These are phyloP conservation scores for Suillus bovinus DNA, from an alignment of 768 basidiomycete genomes.

Conservation along the genomic window DNA sequence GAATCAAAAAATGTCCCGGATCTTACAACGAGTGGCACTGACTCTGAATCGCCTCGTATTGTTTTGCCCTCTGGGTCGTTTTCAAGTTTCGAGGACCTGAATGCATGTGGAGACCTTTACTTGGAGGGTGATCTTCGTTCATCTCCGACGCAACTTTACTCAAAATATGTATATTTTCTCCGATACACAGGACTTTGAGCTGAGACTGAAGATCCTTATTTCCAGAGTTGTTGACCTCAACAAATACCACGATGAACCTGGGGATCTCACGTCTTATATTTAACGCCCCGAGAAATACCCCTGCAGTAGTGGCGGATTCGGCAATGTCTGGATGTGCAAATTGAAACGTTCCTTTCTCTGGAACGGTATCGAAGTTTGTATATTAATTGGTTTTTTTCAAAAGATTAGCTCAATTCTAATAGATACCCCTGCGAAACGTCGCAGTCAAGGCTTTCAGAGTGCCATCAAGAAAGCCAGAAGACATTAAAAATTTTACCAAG, in stretches of 20 bases:
- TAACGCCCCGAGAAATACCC: neutral
- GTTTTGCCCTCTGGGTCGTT: neutral
- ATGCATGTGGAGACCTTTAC: neutral
- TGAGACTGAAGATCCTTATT: neutral
- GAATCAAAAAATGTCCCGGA: neutral
- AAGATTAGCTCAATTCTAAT: neutral
- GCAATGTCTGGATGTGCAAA: neutral
- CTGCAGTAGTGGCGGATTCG: neutral
- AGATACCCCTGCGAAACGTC: neutral
- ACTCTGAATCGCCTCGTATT: neutral
- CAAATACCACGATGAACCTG: neutral
- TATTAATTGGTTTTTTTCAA: neutral
- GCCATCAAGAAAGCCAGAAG: neutral
- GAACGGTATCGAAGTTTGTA: neutral
- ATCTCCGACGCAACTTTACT: neutral
- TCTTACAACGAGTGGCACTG: neutral
- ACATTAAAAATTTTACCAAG: neutral
- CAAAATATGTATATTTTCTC: neutral
- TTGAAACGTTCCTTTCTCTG: neutral
- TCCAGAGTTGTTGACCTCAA: neutral
- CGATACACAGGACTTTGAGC: neutral
- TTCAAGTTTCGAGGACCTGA: neutral
- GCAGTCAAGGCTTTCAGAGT: neutral
- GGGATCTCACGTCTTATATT: neutral
- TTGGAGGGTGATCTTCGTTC: neutral